Evolutionary conservation across 2,329 filamentous ascomycete genomes (phyloP), one percentile per base, ranked within the genome.

Genomic region (Penicillium sclerotigenum): DNA sequence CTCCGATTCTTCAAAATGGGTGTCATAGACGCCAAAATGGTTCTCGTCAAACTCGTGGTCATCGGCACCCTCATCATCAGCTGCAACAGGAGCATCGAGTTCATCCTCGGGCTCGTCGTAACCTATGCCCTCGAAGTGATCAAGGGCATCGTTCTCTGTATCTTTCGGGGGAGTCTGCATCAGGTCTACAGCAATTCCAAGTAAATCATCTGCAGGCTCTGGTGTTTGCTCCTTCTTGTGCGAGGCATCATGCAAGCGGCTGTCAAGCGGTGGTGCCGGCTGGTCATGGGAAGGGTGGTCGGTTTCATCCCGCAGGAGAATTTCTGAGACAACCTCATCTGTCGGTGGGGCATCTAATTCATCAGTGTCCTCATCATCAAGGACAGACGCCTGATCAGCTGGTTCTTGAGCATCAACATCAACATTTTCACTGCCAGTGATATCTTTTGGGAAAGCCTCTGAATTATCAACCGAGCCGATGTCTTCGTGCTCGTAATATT

Each of bases 21-120:
- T 66, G 47, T 65, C 65, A 41, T 66, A 70, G 48, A 76, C 72
- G 54, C 76, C 68, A 53, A 77, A 74, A 45, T 80, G 75, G 31
- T 64, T 66, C 11, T 70, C 63, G 26, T 65, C 67, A 40, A 65
- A 61, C 7, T 63, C 46, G 11, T 69, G 54, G 26, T 71, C 66
- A 31, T 69, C 62, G n/a, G 26, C 48, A 18, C 65, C 63, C 9
- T 67, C 53, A 24, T 55, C 41, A 9, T 50, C 41, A 38, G 26
- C 34, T 34, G 42, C 49, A 24, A 47, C 31, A 36, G 57, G 24
- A n/a, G 60, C 43, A 9, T 52, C 31, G 22, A 62, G 33, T 9
- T 68, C 61, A 38, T 63, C 47, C 33, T 60, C 62, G 10, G 62
- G 51, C 20, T 64, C 37, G 29, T 67, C 60, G 50, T 65, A 57